Evolutionary conservation across 1,284 basidiomycete species (phyloP).

Genomic region (Wallemia mellicola): DNA sequence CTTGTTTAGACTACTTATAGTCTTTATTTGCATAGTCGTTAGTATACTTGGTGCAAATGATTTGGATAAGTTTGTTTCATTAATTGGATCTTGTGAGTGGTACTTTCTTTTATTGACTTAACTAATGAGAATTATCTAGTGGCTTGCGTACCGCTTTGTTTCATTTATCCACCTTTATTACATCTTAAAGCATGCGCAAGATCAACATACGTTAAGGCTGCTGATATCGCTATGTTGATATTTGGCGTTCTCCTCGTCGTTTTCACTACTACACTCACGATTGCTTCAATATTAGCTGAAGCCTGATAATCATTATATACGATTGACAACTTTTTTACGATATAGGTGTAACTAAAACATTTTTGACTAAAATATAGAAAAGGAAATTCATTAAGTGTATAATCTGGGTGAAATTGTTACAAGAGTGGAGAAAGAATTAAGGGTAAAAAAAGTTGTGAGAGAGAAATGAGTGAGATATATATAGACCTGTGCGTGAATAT

Average conservation of each 20-base stretch:
- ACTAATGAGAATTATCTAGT: not conserved
- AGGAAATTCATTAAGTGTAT: too few species aligned
- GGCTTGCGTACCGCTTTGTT: conserved; percentile 54
- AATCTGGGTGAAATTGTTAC: not conserved
- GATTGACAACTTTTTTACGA: too few species aligned
- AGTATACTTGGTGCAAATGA: conserved; percentile 65
- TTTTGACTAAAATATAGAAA: too few species aligned
- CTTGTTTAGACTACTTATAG: conserved; percentile 44
- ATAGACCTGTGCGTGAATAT: too few species aligned
- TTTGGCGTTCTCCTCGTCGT: not conserved
- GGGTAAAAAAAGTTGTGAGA: too few species aligned
- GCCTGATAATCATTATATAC: too few species aligned
- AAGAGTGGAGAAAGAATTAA: not conserved
- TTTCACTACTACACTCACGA: not conserved
- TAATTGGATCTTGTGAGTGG: conserved; percentile 61
- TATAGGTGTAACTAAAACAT: too few species aligned
- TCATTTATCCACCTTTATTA: conserved; percentile 75
- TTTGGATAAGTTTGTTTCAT: conserved; percentile 84
- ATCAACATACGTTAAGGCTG: not conserved
- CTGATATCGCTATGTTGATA: not conserved
- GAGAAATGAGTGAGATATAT: too few species aligned
- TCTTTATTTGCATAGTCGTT: conserved; percentile 40
- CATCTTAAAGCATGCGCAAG: conserved; percentile 43
- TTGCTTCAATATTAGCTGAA: not conserved
- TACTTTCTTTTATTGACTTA: not conserved